Evolutionary conservation across 257 asterid genomes (phyloP), one percentile per base, ranked within the genome.

Genomic region (Verbena officinalis): DNA sequence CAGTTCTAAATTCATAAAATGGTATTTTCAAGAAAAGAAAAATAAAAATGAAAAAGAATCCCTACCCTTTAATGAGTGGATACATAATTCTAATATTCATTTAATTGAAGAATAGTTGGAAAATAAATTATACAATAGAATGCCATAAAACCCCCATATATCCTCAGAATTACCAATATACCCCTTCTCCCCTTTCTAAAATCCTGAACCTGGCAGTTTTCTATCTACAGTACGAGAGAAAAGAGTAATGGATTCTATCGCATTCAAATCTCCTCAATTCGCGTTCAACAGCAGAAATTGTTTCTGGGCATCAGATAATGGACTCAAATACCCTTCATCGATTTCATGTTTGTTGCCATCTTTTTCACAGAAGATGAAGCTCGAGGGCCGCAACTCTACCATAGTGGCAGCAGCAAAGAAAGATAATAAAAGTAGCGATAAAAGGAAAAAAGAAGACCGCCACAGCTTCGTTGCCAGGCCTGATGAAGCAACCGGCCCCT

Each of bases 401-500:
- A 62, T 78, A 16, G 75, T 61, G 21, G 84, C 81, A 10, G 90
- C 88, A 4, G 84, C 84, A 44, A 83, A 75, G 78, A 82, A 68
- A 69, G 85, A 81, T 11, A 52, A 69, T 2, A 72, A 63, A 38
- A 68, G 51, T 40, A 23, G 3, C 12, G 64, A 52, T 43, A 76
- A 66, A 64, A 77, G 42, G 76, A 79, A 73, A 53, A 88, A 72
- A 65, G 69, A 72, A 46, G 95, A 83, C 21, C 71, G 48, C 14
- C 95, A 86, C 51, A 86, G 91, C 81, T 86, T 84, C 75, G 43
- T 59, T 34, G 68, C 88, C 14, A 79, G 77, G 77, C 91, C 94
- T n/a, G 88, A 88, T 77, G 98, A 91, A 79, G 80, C 90, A 34
- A 91, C 81, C 7, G 97, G 96, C 27, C 97, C 92, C 55, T 91